Evolutionary conservation across 768 basidiomycete genomes (phyloP), one percentile per base, ranked within the genome.

Genomic region (Amanita muscaria): DNA sequence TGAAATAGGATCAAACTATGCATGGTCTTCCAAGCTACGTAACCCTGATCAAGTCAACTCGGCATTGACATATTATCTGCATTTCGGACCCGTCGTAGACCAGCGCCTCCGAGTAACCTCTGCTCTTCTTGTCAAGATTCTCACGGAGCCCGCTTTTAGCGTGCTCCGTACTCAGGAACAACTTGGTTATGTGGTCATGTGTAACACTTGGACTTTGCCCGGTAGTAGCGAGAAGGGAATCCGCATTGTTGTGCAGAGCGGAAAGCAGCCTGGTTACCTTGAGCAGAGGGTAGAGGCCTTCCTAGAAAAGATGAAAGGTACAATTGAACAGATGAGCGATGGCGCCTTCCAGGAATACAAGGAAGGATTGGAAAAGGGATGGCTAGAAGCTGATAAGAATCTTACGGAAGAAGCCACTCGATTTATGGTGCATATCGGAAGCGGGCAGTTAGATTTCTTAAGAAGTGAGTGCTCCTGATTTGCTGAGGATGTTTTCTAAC

Each of bases 91-190:
- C 30, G 58, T 79, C 24, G 66, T 67, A 5, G 78, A 92, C 56
- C 72, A 77, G 36, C 70, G 61, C 15, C 64, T 77, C 9, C 80
- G 92, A 3, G 80, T 87, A 19, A 70, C 72, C 1, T 72, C 82
- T 18, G 65, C 79, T 2, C 72, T 99, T 11, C 77, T 97, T 18
- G 73, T 73, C 0, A 89, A 93, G 53, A 85, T 98, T 46, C 70
- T 93, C 29, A 69, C 74, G n/a, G 96, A 99, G 54, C 94, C 93
- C 1, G 77, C 86, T 8, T 99, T 98, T 64, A 82, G 94, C 58
- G 68, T 81, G 18, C 74, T 99, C 23, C 82, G 96, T 22, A 97
- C 93, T 3, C 82, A 89, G 58, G 90, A 98, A 58, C 96, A 99
- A 61, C 73, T 99, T 1, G 96, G 96, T 4, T 99, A 99, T 60